Base-by-base conservation (phyloP, 495 filamentous ascomycete genomes). In the Aspergillus baeticus region DNA sequence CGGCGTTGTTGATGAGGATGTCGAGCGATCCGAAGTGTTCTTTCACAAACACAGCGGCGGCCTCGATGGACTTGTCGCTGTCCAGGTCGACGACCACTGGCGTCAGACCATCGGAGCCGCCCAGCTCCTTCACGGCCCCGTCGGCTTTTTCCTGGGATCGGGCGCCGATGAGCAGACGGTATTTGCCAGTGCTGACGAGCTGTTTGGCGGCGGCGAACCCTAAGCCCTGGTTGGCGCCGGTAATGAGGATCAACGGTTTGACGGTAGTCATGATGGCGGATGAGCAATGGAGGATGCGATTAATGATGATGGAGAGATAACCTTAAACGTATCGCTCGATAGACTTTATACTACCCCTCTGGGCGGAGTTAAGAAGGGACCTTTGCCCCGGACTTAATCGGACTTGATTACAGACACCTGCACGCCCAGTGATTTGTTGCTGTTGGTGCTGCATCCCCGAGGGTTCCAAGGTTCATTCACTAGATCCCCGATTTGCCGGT, bases 201-300 rank as follows among this genome's bases (percentile, higher is more conserved):
- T 68, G 64, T 33, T 65, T 63, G 11, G 69, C 71, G 0, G 68
- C 67, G 34, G 66, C 73, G 45, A 71, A 73, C 15, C 78, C 75
- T 43, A 81, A 69, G 7, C 79, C 77, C 55, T 70, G 66, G 60
- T 80, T 81, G 11, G 66, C 74, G 17, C 78, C 76, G 50, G 74
- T 72, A 44, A 74, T 69, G 29, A 77, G 71, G 33, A 70, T 71
- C 26, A 80, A 37, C 31, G 35, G 10, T 29, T 23, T 45, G 36
- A 33, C 11, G 11, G 20, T 22, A 29, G 46, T 39, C 55, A 53
- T 61, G 11, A 10, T 46, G 10, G 5, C 26, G 3, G 26, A 29
- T 4, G 26, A 29, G 26, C 26, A 29, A 29, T 29, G 3, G 8
- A 29, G 26, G 26, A 29, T 29, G 26, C 26, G 8, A 29, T 8